These are phyloP conservation scores for Penicillium arizonense DNA, from an alignment of 495 filamentous ascomycete species.

Conservation along the genomic window DNA sequence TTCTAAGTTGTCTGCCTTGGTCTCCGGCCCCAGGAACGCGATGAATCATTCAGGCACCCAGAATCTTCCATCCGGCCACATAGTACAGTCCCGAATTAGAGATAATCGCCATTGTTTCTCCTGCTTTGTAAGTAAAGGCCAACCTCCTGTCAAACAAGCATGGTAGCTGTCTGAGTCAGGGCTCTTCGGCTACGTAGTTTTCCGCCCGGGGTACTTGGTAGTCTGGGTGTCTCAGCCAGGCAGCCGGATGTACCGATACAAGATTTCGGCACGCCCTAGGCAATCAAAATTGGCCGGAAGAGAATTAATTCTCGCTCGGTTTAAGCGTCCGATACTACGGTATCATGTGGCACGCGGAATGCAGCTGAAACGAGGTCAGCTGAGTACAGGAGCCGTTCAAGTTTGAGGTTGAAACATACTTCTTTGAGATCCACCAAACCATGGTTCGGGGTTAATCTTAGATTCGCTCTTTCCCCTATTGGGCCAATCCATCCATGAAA, in stretches of 20 bases:
- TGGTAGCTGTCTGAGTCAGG: conserved; percentile 2
- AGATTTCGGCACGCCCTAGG: neutral
- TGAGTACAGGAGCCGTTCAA: neutral
- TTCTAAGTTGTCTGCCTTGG: conserved; percentile 11
- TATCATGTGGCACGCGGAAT: neutral
- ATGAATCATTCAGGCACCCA: conserved; percentile 15
- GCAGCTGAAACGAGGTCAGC: neutral
- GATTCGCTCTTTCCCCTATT: neutral
- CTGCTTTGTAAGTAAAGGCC: neutral
- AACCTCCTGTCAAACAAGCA: conserved; percentile 1
- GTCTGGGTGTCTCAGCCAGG: neutral
- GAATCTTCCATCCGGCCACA: conserved; percentile 1
- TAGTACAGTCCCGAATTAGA: neutral
- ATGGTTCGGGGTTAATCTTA: too few relatives aligned
- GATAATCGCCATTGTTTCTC: neutral
- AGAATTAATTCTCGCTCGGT: too few relatives aligned
- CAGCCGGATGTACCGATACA: neutral
- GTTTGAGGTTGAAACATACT: conserved; percentile 17
- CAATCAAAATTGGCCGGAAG: neutral
- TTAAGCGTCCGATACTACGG: neutral
- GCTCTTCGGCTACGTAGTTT: neutral
- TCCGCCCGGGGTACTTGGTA: neutral
- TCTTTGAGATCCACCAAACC: neutral
- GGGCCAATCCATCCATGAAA: neutral
- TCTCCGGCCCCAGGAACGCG: neutral